Conservation (phyloP, 768 basidiomycete genomes). For the Lactarius pseudohatsudake region DNA sequence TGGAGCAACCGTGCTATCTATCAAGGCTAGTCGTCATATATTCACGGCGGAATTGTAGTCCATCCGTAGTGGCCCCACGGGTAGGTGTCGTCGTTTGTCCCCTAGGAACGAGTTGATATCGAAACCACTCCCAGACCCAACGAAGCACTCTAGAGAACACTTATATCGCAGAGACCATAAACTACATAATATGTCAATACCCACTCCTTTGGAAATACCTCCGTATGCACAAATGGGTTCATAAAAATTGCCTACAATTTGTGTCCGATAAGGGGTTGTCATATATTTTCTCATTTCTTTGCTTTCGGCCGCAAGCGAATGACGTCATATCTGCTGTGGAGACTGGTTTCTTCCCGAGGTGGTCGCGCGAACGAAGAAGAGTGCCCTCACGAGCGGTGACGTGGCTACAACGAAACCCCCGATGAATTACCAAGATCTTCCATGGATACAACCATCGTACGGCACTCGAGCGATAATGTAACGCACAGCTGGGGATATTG, state of each 20-base stretch:
- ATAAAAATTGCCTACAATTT: not conserved
- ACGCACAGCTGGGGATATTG: constrained; percentile 6
- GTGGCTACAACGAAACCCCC: constrained; percentile 4
- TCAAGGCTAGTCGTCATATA: constrained; percentile 1
- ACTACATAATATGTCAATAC: not conserved
- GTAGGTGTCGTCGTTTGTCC: not conserved
- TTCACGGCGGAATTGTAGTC: constrained; percentile 15
- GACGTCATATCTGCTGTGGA: not conserved
- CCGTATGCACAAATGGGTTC: too few relatives aligned
- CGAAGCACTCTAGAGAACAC: not conserved
- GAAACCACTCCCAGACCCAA: not conserved
- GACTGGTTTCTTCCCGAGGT: not conserved
- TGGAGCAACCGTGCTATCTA: constrained; percentile 10
- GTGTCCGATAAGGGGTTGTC: not conserved
- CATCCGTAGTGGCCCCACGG: not conserved
- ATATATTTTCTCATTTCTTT: not conserved
- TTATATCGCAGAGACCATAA: not conserved
- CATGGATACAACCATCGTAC: not conserved
- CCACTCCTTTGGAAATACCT: not conserved
- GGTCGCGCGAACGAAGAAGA: not conserved
- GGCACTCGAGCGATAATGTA: not conserved
- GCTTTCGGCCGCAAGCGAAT: not conserved
- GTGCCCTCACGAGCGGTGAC: constrained; percentile 10
- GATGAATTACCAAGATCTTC: not conserved
- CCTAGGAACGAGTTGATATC: not conserved